Evolutionary conservation across 148 eudicot genomes (phyloP).

Genomic region (Mesembryanthemum crystallinum): DNA sequence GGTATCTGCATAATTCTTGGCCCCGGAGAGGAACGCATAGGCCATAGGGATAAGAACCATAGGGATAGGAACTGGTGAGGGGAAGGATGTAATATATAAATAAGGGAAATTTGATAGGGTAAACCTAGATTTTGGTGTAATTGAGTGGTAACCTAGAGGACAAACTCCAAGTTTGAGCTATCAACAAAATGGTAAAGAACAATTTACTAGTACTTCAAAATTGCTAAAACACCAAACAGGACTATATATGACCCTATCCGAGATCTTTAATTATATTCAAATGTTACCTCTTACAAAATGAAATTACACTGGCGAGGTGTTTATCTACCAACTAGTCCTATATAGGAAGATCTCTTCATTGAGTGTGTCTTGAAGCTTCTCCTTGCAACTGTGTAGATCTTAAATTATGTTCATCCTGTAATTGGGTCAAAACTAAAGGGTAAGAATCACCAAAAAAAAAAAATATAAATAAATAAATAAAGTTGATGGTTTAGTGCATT

Average conservation of each 20-base stretch:
- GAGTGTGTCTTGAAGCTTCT: constrained; percentile 33
- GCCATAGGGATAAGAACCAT: no score
- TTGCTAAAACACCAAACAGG: not conserved
- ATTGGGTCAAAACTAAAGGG: not conserved
- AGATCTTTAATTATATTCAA: not conserved
- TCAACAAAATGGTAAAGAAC: no score
- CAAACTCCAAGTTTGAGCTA: no score
- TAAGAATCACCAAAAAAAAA: constrained; percentile 14
- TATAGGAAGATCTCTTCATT: constrained; percentile 8
- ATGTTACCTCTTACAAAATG: constrained; percentile 15
- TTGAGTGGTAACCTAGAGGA: no score
- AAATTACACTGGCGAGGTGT: not conserved
- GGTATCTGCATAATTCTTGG: no score
- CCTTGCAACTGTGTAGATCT: constrained; percentile 34
- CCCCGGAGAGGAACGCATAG: no score
- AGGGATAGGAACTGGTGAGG: no score
- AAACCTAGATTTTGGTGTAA: no score
- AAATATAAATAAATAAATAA: no score
- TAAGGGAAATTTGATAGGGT: no score
- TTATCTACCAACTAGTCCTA: constrained; percentile 18
- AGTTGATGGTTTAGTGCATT: not conserved
- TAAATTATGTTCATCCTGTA: constrained; percentile 40
- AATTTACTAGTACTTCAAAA: no score
- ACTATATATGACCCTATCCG: not conserved
- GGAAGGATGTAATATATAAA: no score